Percentiles rank a stretch among this genome's conserved stretches.
These are phyloP conservation scores for Cubamyces lactineus DNA, from an alignment of 768 basidiomycete genomes.

Conservation along the genomic window DNA sequence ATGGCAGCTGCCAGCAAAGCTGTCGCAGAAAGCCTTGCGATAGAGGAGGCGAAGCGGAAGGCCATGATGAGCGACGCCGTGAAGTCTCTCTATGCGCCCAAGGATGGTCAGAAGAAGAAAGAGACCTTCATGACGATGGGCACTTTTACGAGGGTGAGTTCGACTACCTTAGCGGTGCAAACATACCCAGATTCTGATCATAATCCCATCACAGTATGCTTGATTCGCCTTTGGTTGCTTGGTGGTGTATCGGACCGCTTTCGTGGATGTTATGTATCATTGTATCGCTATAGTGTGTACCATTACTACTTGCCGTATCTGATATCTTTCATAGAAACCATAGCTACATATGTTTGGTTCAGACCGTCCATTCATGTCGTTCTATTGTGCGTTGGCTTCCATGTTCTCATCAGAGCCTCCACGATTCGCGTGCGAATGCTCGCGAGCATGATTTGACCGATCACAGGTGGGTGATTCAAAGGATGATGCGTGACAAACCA, in stretches of 20 bases:
- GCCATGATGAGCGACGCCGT: slow-evolving; percentile 86
- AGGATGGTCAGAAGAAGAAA: slow-evolving; percentile 61
- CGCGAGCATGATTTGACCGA: too few species aligned
- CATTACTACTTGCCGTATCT: not conserved
- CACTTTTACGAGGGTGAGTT: slow-evolving; percentile 86
- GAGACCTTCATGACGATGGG: slow-evolving; percentile 92
- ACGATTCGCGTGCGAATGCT: too few species aligned
- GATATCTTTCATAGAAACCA: not conserved
- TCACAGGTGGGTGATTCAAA: too few species aligned
- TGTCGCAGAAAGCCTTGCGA: slow-evolving; percentile 70
- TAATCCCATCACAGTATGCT: slow-evolving; percentile 18
- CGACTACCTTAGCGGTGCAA: not conserved
- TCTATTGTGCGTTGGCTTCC: not conserved
- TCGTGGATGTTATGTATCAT: slow-evolving; percentile 20
- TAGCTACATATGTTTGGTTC: too few species aligned
- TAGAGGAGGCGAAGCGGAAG: slow-evolving; percentile 83
- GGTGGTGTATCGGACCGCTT: slow-evolving; percentile 11
- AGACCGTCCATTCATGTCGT: not conserved
- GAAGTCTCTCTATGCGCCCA: slow-evolving; percentile 72
- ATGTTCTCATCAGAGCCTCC: too few species aligned
- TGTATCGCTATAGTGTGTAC: slow-evolving; percentile 17
- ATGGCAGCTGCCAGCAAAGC: slow-evolving; percentile 64
- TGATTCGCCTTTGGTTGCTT: not conserved
- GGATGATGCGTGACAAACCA: too few species aligned
- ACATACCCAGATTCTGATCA: not conserved